Base-by-base conservation (phyloP, 225 moss, liverwort and hornwort genomes). In the Marchantia paleacea region DNA sequence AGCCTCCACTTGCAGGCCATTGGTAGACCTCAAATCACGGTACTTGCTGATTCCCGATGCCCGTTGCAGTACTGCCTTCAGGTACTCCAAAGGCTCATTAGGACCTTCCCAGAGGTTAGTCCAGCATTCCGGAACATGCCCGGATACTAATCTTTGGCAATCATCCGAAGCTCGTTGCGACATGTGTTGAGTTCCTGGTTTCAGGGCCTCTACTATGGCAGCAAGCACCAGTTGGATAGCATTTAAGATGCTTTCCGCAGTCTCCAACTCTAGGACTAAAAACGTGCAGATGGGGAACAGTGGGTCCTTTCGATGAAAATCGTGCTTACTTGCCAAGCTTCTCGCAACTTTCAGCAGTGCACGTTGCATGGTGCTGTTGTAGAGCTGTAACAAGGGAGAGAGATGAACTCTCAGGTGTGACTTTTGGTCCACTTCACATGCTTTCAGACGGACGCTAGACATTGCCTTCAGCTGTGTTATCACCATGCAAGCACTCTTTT, bases 111-210 rank as follows among this genome's bases (percentile, higher is more conserved):
- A 86, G 51, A 73, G 69, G 24, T 71, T 18, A 15, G 62, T 66
- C 86, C 86, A 84, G 70, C 79, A 75, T 6, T 75, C 77, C 14
- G 77, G 78, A 55, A 82, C 71, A 51, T 84, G 78, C 18, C 81
- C 86, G 29, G 78, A 81, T 28, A 84, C 75, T 39, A 84, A 68
- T 39, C 75, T 84, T 24, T 78, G 83, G 47, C 84, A 87, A 69
- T 79, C 57, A 29, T 26, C 78, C 9, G 82, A 53, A 19, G 55
- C 62, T 52, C 73, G 39, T 58, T 81, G 24, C 7, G 74, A 31
- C 9, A 78, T 75, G 55, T 75, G 54, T 48, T 57, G 68, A 65
- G 11, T 26, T 0, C 39, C 25, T 7, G 75, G 25, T 18, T 71
- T 81, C n/a, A 86, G 48, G 10, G 73, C 73, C 6, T 63, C 52